These are phyloP conservation scores for Lachancea mirantina DNA, from an alignment of 805 yeast genomes.

Conservation along the genomic window DNA sequence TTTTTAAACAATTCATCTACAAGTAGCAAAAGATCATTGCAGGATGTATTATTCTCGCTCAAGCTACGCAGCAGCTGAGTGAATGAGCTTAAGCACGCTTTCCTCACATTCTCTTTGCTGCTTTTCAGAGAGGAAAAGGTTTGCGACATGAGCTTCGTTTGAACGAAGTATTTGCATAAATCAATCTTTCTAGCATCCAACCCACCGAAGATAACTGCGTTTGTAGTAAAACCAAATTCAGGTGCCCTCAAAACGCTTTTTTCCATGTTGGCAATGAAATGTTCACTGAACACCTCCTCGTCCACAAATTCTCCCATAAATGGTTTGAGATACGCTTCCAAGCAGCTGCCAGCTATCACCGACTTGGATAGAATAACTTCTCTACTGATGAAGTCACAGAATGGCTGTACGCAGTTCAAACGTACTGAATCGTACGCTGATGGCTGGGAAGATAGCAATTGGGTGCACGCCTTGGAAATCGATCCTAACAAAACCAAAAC, in stretches of 20 bases:
- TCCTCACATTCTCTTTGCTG: slow-evolving; percentile 58
- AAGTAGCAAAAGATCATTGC: slow-evolving; percentile 29
- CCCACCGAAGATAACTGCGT: slow-evolving; percentile 40
- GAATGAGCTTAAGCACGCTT: slow-evolving; percentile 37
- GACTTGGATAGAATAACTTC: slow-evolving; percentile 41
- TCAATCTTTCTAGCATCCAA: slow-evolving; percentile 32
- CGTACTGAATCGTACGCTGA: slow-evolving; percentile 18
- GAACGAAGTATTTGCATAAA: slow-evolving; percentile 34
- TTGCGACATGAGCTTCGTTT: slow-evolving; percentile 45
- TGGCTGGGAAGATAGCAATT: slow-evolving; percentile 17
- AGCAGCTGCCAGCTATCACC: slow-evolving; percentile 35
- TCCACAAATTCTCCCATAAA: slow-evolving; percentile 40
- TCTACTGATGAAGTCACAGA: slow-evolving; percentile 30
- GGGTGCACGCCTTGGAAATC: slow-evolving; percentile 28
- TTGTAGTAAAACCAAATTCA: slow-evolving; percentile 55
- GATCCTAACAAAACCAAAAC: slow-evolving; percentile 33
- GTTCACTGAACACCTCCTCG: slow-evolving; percentile 32
- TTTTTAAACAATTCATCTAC: slow-evolving; percentile 49
- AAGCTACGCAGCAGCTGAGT: slow-evolving; percentile 23
- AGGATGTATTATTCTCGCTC: slow-evolving; percentile 18
- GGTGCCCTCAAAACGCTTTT: slow-evolving; percentile 74
- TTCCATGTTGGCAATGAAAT: slow-evolving; percentile 56
- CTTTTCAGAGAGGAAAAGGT: slow-evolving; percentile 55
- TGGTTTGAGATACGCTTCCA: slow-evolving; percentile 38
- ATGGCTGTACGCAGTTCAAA: slow-evolving; percentile 15